Percentiles rank a stretch among this genome's conserved stretches.
phyloP scores from a whole-genome alignment of 495 filamentous ascomycete genomes.

The Hyphodiscus hymeniophilus region DNA sequence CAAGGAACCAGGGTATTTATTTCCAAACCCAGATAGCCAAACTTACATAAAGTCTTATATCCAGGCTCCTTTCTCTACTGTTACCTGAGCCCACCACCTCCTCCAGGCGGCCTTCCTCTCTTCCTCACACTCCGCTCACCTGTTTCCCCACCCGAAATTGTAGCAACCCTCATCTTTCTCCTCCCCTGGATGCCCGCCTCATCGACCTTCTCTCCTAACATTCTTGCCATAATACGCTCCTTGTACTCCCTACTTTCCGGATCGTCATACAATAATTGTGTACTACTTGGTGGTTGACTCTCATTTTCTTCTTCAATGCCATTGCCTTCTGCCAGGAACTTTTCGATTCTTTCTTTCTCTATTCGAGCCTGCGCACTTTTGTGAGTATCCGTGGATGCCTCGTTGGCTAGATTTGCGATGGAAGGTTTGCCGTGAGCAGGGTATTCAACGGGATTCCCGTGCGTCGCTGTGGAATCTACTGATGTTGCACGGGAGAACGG shows the following conservation, averaged over 20 bases:
- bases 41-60: too few species aligned
- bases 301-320: conserved; percentile 12
- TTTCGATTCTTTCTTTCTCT: conserved; percentile 16
- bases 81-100: too few species aligned
- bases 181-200: not conserved
- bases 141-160: too few species aligned
- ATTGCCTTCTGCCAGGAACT: conserved; percentile 7
- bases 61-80: too few species aligned
- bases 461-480: conserved; percentile 21
- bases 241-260: conserved; percentile 29
- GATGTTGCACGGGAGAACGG: conserved; percentile 18
- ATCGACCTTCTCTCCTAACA: conserved; percentile 22
- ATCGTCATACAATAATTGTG: conserved; percentile 38
- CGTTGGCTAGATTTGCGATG: not conserved
- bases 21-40: too few species aligned
- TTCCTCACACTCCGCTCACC: too few species aligned
- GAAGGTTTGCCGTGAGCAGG: conserved; percentile 8
- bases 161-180: not conserved
- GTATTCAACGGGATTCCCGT: conserved; percentile 15
- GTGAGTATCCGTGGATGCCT: too few species aligned
- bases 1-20: too few species aligned
- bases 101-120: too few species aligned
- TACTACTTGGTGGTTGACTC: conserved; percentile 24
- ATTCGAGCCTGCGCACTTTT: too few species aligned
- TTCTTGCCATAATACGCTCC: conserved; percentile 26